These are phyloP conservation scores for Candida easanensis DNA, from an alignment of 805 yeast species.

Conservation along the genomic window DNA sequence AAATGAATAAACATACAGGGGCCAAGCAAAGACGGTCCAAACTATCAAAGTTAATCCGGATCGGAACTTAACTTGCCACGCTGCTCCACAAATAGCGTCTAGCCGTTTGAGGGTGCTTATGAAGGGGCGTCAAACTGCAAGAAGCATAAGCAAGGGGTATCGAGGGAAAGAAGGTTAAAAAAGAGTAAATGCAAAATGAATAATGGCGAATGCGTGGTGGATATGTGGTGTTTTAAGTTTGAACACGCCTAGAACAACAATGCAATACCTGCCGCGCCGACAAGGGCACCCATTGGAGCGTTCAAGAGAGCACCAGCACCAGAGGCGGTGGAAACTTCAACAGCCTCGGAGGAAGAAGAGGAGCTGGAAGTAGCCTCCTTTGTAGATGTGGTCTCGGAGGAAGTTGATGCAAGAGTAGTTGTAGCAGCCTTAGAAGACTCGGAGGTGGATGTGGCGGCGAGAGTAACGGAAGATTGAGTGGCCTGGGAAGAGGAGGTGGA, in stretches of 20 bases:
- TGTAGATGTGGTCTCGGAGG: slow-evolving; percentile 17
- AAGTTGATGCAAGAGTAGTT: slow-evolving; percentile 23
- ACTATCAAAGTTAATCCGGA: too few species aligned
- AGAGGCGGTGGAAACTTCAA: slow-evolving; percentile 11
- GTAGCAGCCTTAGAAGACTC: slow-evolving; percentile 17
- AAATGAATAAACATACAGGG: too few species aligned
- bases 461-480: slow-evolving; percentile 11
- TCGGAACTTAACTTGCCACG: too few species aligned
- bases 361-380: slow-evolving; percentile 15
- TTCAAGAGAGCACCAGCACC: slow-evolving; percentile 33
- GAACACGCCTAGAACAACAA: slow-evolving; percentile 19
- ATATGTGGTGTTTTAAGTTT: neutral
- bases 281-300: slow-evolving; percentile 39
- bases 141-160: neutral
- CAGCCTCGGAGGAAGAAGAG: slow-evolving; percentile 6
- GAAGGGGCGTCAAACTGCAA: too few species aligned
- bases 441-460: slow-evolving; percentile 15
- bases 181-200: neutral
- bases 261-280: slow-evolving; percentile 36
- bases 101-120: too few species aligned
- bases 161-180: neutral
- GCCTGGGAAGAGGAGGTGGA: slow-evolving; percentile 21
- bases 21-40: too few species aligned
- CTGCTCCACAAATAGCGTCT: neutral
- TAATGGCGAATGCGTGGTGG: neutral